Evolutionary conservation across 2,329 filamentous ascomycete species (phyloP).

Genomic region (Penicillium fuscoglaucum): DNA sequence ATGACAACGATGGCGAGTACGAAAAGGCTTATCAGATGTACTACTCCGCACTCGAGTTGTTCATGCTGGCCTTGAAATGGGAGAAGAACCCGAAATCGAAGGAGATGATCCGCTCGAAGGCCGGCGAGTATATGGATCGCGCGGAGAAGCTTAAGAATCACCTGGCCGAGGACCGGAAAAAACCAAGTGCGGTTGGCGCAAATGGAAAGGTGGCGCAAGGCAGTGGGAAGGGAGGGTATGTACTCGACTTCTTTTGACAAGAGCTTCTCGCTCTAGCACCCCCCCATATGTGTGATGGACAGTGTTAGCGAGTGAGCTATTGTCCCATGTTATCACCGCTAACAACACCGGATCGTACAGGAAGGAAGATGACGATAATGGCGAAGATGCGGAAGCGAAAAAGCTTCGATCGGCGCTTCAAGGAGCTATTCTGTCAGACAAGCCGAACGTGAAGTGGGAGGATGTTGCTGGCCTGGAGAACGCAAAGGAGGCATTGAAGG

Average conservation of each 20-base stretch:
- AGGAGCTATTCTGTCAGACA: constrained; percentile 89
- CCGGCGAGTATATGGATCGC: constrained; percentile 95
- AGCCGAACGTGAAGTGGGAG: constrained; percentile 96
- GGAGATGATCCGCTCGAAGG: constrained; percentile 95
- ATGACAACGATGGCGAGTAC: constrained; percentile 93
- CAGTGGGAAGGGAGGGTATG: constrained; percentile 57
- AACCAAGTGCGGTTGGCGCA: constrained; percentile 52
- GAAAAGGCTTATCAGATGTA: constrained; percentile 96
- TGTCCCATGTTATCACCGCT: constrained; percentile 3
- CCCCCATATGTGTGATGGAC: neutral
- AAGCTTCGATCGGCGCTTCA: constrained; percentile 88
- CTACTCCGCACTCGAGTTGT: constrained; percentile 93
- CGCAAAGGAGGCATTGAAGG: constrained; percentile 95
- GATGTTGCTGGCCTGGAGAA: constrained; percentile 92
- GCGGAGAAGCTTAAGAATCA: constrained; percentile 97
- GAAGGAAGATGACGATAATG: constrained; percentile 62
- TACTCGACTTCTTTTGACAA: constrained; percentile 2
- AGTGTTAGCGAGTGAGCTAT: constrained; percentile 1
- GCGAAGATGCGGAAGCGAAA: constrained; percentile 84
- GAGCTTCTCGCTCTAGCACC: neutral
- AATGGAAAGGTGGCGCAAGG: constrained; percentile 54
- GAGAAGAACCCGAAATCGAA: constrained; percentile 98
- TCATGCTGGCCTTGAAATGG: constrained; percentile 99
- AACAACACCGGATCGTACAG: constrained; percentile 21
- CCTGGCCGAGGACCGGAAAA: constrained; percentile 60